Conservation (phyloP, 257 asterid genomes). For the Leonotis leonurus region DNA sequence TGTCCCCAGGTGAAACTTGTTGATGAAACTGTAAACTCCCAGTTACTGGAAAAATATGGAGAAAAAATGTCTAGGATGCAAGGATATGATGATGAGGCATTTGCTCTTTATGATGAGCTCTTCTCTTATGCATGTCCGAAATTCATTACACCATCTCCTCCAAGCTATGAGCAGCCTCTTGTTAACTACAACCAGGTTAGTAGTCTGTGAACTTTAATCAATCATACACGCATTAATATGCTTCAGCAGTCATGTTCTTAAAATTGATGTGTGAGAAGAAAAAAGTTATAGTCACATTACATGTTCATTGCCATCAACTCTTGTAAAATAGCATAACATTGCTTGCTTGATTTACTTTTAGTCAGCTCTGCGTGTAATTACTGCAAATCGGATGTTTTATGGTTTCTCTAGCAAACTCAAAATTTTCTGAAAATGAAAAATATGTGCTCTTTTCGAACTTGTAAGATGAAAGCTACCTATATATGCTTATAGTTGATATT, state of each 20-base stretch:
- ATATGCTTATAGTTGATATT: background rate
- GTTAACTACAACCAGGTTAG: slow-evolving; percentile 96
- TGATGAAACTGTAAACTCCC: slow-evolving; percentile 80
- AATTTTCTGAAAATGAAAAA: background rate
- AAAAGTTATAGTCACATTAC: background rate
- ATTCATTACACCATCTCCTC: slow-evolving; percentile 93
- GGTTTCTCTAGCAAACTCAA: background rate
- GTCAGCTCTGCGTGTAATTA: background rate
- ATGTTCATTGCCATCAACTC: background rate
- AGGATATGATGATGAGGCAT: slow-evolving; percentile 76
- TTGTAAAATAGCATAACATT: background rate
- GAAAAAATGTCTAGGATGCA: slow-evolving; percentile 92
- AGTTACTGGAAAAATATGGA: slow-evolving; percentile 84
- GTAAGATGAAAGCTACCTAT: background rate
- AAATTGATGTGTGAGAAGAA: background rate
- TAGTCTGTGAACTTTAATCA: background rate
- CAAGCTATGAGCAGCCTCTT: slow-evolving; percentile 93
- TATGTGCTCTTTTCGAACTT: background rate
- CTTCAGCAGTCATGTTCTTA: background rate
- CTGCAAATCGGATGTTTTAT: background rate
- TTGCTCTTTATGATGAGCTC: slow-evolving; percentile 82
- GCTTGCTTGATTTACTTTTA: background rate
- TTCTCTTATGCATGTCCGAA: slow-evolving; percentile 98
- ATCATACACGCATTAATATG: background rate
- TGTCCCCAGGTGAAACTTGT: slow-evolving; percentile 88